Evolutionary conservation across 331 rosid species (phyloP).

Genomic region (Pyracantha coccinea): DNA sequence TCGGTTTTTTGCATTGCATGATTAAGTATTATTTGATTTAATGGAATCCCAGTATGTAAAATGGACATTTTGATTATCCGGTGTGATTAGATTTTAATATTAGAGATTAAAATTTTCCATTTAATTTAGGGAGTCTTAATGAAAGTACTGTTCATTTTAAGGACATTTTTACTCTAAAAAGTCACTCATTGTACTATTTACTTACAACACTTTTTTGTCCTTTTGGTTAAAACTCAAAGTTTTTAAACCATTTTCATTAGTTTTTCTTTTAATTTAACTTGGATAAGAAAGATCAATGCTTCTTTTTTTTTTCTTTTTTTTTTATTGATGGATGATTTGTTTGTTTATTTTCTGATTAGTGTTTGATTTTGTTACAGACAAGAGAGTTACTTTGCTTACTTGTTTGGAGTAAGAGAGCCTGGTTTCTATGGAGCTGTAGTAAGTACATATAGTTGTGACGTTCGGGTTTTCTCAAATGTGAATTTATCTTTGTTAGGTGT

Average conservation of each 20-base stretch:
- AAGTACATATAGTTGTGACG: conserved; percentile 20
- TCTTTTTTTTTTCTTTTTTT: neutral
- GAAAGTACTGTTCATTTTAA: too few species aligned
- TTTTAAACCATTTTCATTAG: too few species aligned
- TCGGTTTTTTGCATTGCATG: neutral
- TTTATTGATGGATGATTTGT: neutral
- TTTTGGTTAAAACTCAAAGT: too few species aligned
- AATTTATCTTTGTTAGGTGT: neutral
- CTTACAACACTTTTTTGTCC: too few species aligned
- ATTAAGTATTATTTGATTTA: neutral
- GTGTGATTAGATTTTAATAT: neutral
- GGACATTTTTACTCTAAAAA: too few species aligned
- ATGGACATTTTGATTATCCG: neutral
- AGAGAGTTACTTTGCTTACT: conserved; percentile 93
- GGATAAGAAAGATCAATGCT: neutral
- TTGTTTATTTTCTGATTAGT: neutral
- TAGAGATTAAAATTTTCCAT: neutral
- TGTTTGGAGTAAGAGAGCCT: conserved; percentile 81
- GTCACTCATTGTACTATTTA: too few species aligned
- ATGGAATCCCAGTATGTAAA: neutral
- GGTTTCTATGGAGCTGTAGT: conserved; percentile 88
- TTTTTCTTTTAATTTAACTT: neutral
- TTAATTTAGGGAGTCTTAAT: too few species aligned
- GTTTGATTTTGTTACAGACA: conserved; percentile 32
- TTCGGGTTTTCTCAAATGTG: neutral